Base-by-base conservation (phyloP, 106 monocot species). In the Phalaenopsis aphrodite region DNA sequence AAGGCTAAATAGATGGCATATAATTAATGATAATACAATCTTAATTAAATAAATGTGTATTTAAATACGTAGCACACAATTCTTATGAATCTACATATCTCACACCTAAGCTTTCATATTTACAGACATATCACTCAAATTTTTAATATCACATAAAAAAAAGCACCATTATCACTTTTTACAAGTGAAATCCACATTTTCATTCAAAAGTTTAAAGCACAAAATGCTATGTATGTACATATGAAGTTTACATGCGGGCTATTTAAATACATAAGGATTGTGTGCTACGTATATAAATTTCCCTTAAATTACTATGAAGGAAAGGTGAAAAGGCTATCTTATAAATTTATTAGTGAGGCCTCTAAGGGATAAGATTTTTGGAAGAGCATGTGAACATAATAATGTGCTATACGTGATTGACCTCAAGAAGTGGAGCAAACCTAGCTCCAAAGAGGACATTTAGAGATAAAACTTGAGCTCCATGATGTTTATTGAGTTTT, bases 21-120 rank as follows among this genome's bases (percentile, higher is more conserved):
- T n/a, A 61, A 61, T 61, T 61, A 61, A 61, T 61, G 58, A 61
- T 21, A 61, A n/a, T 61, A 61, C 19, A 19, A 61, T 61, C 58
- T 61, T 61, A 61, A 4, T n/a, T 61, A 61, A n/a, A 61, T 3
- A 61, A 30, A 30, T 30, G 30, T 0, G 30, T 0, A 30, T 30
- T 30, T 30, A 30, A 30, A 30, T 30, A 30, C 30, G 30, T 30
- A 30, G 30, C 30, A 30, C 30, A 30, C 30, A 30, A 30, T 30
- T 30, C 30, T 30, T 30, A 30, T 30, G 30, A 30, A 30, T 30
- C 0, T 30, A 30, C 30, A 30, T 0, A 30, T 30, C 30, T 30
- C 30, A 30, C 30, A 30, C 30, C 30, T 30, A 30, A 30, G 0
- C 30, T 30, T 30, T 30, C 0, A 30, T 30, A 30, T 30, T 30